A percentile compares a stretch with the other conserved stretches of the same genome.
Evolutionary conservation across 768 basidiomycete genomes (phyloP).

Genomic region (Coprinellus micaceus): DNA sequence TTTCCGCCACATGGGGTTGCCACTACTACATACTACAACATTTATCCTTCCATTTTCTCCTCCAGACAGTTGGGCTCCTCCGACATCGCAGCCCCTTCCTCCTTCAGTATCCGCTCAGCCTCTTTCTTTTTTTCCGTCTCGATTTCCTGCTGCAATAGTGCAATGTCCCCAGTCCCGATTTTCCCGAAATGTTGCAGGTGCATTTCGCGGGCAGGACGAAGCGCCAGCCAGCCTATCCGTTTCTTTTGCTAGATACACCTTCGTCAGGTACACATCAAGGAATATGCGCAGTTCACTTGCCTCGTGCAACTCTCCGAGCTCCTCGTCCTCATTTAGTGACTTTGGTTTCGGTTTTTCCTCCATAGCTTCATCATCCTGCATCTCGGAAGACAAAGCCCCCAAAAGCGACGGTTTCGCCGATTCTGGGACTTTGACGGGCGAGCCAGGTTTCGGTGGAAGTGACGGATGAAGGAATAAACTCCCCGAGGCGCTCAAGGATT

Average conservation of each 20-base stretch:
- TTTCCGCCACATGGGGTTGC: slow-evolving; percentile 4
- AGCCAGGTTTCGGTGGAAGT: slow-evolving; percentile 66
- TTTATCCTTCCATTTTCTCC: slow-evolving; percentile 45
- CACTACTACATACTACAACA: slow-evolving; percentile 13
- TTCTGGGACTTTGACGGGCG: slow-evolving; percentile 27
- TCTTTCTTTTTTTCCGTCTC: slow-evolving; percentile 35
- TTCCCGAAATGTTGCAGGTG: slow-evolving; percentile 76
- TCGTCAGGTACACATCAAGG: slow-evolving; percentile 6
- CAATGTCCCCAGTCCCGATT: slow-evolving; percentile 77
- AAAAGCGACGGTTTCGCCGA: slow-evolving; percentile 20
- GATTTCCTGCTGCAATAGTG: slow-evolving; percentile 46
- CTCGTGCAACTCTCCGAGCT: slow-evolving; percentile 45
- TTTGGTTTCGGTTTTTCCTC: background rate
- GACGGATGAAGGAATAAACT: slow-evolving; percentile 61
- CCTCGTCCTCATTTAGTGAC: too few species aligned
- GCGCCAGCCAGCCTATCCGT: slow-evolving; percentile 75
- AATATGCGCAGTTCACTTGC: slow-evolving; percentile 32
- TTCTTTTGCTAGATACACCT: slow-evolving; percentile 59
- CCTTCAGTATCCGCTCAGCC: slow-evolving; percentile 35
- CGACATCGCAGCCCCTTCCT: slow-evolving; percentile 30
- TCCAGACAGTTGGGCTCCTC: slow-evolving; percentile 35
- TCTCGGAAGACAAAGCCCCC: too few species aligned
- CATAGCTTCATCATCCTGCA: too few species aligned
- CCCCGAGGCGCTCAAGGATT: slow-evolving; percentile 25
- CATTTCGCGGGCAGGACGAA: slow-evolving; percentile 71